phyloP scores from a whole-genome alignment of 768 basidiomycete species.

The Gymnopilus dilepis region DNA sequence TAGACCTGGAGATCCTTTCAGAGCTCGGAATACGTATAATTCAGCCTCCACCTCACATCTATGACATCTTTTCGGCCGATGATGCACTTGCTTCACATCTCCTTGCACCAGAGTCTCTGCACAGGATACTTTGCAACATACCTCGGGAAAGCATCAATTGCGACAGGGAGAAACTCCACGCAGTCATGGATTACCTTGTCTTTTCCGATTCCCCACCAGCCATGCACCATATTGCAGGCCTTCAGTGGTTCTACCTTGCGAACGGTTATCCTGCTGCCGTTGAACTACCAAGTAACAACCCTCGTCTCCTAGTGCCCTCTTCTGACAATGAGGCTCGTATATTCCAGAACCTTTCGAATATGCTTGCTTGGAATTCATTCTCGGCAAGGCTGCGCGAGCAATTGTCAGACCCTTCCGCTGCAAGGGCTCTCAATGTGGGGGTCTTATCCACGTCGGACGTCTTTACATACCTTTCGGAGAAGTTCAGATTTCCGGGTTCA shows the following conservation, averaged over 20 bases:
- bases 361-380: slow-evolving; percentile 15
- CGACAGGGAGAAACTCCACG: not conserved
- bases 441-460: not conserved
- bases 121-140: slow-evolving; percentile 1
- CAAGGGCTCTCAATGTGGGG: not conserved
- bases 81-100: not conserved
- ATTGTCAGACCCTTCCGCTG: not conserved
- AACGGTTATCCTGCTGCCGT: not conserved
- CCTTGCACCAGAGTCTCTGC: slow-evolving; percentile 4
- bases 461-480: slow-evolving; percentile 5
- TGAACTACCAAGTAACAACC: not conserved
- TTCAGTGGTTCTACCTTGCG: slow-evolving; percentile 15
- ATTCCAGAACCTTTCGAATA: not conserved
- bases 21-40: slow-evolving; percentile 11
- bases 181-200: slow-evolving; percentile 19
- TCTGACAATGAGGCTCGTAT: slow-evolving; percentile 10
- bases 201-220: slow-evolving; percentile 11
- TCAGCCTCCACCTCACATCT: slow-evolving; percentile 20
- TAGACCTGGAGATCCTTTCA: slow-evolving; percentile 6
- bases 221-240: not conserved
- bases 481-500: not conserved
- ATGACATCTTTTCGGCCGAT: slow-evolving; percentile 2
- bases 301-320: slow-evolving; percentile 8
- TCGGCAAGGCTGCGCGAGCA: not conserved
- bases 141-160: not conserved